Percentiles rank a stretch among this genome's conserved stretches.
Conservation (phyloP, 768 basidiomycete species). For the Pleurotus ostreatus region DNA sequence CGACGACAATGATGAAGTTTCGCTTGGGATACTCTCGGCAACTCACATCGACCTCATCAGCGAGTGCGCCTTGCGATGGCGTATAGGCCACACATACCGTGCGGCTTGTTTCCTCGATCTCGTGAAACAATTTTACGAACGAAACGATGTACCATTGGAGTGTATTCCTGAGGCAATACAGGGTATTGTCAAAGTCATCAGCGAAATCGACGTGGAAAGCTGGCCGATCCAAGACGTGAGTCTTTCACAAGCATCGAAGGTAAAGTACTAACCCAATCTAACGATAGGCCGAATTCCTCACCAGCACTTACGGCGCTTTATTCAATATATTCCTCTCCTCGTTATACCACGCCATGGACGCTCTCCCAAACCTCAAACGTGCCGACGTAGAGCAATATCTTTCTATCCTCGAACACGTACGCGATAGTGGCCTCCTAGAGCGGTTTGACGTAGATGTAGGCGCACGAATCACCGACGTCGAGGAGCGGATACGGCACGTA, state of each 20-base stretch:
- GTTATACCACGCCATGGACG: slow-evolving; percentile 81
- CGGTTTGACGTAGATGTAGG: slow-evolving; percentile 71
- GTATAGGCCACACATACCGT: slow-evolving; percentile 77
- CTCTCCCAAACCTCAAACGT: slow-evolving; percentile 67
- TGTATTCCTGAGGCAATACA: slow-evolving; percentile 90
- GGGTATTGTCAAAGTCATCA: slow-evolving; percentile 63
- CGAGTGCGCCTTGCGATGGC: slow-evolving; percentile 88
- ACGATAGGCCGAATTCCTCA: slow-evolving; percentile 61
- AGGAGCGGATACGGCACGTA: slow-evolving; percentile 58
- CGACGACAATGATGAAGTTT: slow-evolving; percentile 94
- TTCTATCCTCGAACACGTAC: slow-evolving; percentile 65
- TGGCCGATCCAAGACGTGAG: slow-evolving; percentile 86
- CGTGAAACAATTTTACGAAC: slow-evolving; percentile 83
- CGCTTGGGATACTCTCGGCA: slow-evolving; percentile 81
- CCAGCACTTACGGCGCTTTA: slow-evolving; percentile 62
- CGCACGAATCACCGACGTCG: slow-evolving; percentile 63
- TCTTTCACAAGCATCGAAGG: slow-evolving; percentile 14
- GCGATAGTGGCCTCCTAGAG: slow-evolving; percentile 64
- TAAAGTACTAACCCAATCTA: background rate
- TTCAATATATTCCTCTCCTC: slow-evolving; percentile 86
- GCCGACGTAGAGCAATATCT: slow-evolving; percentile 65
- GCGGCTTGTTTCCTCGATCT: slow-evolving; percentile 79
- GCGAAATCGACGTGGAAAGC: slow-evolving; percentile 64
- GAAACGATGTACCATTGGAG: slow-evolving; percentile 88
- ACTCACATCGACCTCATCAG: slow-evolving; percentile 79